phyloP scores from a whole-genome alignment of 2,329 filamentous ascomycete species.

The Aspergillus pseudoviridinutans region DNA sequence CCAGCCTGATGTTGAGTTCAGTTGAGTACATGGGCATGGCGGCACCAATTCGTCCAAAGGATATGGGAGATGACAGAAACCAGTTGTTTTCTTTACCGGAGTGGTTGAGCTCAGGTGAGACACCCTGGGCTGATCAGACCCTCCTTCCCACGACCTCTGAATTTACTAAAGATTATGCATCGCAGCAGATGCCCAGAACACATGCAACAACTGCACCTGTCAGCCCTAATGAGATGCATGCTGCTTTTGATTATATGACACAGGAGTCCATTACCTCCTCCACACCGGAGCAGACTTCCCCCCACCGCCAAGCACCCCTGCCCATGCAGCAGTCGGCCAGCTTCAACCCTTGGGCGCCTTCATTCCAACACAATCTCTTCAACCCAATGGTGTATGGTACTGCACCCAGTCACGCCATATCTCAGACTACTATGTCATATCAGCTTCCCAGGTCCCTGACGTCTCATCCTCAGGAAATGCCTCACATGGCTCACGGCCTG shows the following conservation, averaged over 20 bases:
- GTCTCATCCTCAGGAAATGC: conserved; percentile 23
- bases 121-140: conserved; percentile 21
- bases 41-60: conserved; percentile 17
- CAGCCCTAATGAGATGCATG: conserved; percentile 27
- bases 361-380: conserved; percentile 33
- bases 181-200: conserved; percentile 25
- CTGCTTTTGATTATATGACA: conserved; percentile 29
- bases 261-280: conserved; percentile 21
- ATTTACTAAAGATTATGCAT: conserved; percentile 25
- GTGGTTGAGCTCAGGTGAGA: conserved; percentile 24
- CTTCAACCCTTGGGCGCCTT: conserved; percentile 28
- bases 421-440: conserved; percentile 21
- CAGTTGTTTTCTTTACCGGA: conserved; percentile 28
- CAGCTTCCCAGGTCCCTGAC: conserved; percentile 23
- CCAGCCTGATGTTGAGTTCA: conserved; percentile 21
- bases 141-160: conserved; percentile 25
- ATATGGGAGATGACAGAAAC: conserved; percentile 13
- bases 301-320: conserved; percentile 17
- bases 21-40: conserved; percentile 20
- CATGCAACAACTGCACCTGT: conserved; percentile 24
- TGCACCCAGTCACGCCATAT: no score
- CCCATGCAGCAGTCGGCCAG: conserved; percentile 17
- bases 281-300: conserved; percentile 16
- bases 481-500: conserved; percentile 10
- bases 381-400: conserved; percentile 6